These are phyloP conservation scores for Fusarium tuaranense DNA, from an alignment of 2,329 filamentous ascomycete genomes.

Conservation along the genomic window DNA sequence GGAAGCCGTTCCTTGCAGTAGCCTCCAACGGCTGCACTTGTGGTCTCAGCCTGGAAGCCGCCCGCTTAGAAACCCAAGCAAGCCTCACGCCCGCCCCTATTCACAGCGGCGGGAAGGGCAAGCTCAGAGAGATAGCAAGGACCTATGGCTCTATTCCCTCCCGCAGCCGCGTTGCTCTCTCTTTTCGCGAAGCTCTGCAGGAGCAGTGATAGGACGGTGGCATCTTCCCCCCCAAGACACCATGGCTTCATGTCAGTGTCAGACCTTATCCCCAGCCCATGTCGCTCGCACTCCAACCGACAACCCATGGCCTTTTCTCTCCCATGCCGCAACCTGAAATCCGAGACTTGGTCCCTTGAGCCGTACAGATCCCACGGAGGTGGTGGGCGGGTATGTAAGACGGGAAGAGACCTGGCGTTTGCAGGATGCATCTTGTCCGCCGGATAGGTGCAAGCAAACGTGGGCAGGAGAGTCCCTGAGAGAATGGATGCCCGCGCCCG, in stretches of 20 bases:
- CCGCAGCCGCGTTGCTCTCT: constrained; percentile 1
- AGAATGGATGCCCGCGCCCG: not conserved
- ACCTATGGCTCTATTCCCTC: constrained; percentile 8
- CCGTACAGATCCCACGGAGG: constrained; percentile 10
- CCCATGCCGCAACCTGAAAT: constrained; percentile 1
- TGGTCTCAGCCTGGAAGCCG: constrained; percentile 30
- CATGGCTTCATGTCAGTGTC: constrained; percentile 23
- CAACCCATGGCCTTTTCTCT: constrained; percentile 1
- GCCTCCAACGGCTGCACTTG: constrained; percentile 32
- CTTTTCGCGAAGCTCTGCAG: not conserved
- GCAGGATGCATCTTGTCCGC: constrained; percentile 12
- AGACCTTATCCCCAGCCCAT: constrained; percentile 12
- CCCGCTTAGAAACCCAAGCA: constrained; percentile 17
- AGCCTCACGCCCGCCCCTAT: constrained; percentile 21
- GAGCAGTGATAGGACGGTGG: not conserved
- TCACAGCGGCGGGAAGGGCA: constrained; percentile 2
- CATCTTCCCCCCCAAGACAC: constrained; percentile 7
- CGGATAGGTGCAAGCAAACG: constrained; percentile 4
- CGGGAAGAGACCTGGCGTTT: constrained; percentile 31
- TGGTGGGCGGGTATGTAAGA: constrained; percentile 36
- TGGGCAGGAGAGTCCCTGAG: constrained; percentile 4
- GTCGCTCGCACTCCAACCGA: constrained; percentile 3
- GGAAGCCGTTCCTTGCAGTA: constrained; percentile 38
- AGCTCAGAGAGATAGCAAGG: constrained; percentile 6
- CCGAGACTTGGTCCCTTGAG: constrained; percentile 22